Base-by-base conservation (phyloP, 345 rosid species). In the Brassica napus region DNA sequence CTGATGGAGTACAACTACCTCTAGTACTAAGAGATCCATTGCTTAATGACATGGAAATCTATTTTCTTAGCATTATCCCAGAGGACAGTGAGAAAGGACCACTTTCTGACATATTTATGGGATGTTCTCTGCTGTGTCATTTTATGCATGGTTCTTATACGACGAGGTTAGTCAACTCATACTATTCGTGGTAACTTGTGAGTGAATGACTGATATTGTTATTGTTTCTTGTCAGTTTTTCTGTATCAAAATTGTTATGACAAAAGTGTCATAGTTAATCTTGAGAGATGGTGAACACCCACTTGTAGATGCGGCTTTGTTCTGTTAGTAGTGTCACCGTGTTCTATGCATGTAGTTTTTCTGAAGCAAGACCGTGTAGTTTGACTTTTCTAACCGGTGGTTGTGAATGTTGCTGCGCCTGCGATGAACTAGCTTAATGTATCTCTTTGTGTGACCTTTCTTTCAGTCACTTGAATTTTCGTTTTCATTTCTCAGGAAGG, bases 11-110 rank as follows among this genome's bases (percentile, higher is more conserved):
- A 61, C 79, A 74, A 75, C 89, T 94, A 82, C 97, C 97, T 28
- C 82, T 80, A 31, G 86, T 88, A 82, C 81, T 94, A 68, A 92
- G 89, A 79, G 97, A 94, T 74, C 84, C 85, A 12, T 85, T 94
- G 77, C 82, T 89, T 87, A 87, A 81, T 73, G 97, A 92, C 83
- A 80, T 91, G 92, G 97, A 92, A 81, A 80, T 80, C 52, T 77
- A 79, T 82, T 68, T 91, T 73, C 83, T 82, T 76, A 89, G 85
- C 75, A 79, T 78, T 81, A 24, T 80, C 37, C 79, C 55, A 37
- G 86, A 87, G 83, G 77, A 85, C 82, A 83, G 77, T 71, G 86
- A 85, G 77, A 83, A 75, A 73, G 67, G 81, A 79, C 81, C 93
- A 80, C 81, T 90, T 55, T 87, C 90, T 73, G 97, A 89, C 77